Base-by-base conservation (phyloP, 345 rosid species). In the Murraya koenigii region DNA sequence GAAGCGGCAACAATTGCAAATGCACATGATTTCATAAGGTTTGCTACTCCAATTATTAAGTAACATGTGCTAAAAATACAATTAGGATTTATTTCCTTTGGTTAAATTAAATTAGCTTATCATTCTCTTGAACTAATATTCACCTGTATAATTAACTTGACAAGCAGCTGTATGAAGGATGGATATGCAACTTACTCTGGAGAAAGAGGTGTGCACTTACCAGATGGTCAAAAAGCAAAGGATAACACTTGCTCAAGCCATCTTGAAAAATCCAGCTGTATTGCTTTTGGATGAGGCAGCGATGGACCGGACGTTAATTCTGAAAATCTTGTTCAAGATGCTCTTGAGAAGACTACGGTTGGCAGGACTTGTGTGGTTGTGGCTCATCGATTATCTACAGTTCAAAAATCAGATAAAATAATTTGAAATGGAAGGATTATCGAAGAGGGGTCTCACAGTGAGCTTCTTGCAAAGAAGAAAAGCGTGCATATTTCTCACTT, bases 161-260 rank as follows among this genome's bases (percentile, higher is more conserved):
- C 61, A 33, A 64, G 35, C 76, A 66, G 78, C 38, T 39, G 75
- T 3, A 76, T 72, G 80, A 72, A 54, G 25, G 73, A 82, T 7
- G 79, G 80, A 28, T 75, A 82, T 33, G 76, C 70, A 10, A 82
- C 84, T 10, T 47, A 55, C 59, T 75, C 79, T 9, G 85, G 84
- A 35, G 83, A 80, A 67, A 35, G 74, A 54, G 76, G 83, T 4
- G 76, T 61, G 55, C 87, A 85, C 38, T 75, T 87, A n/a, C 81
- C 86, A n/a, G 85, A 83, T 1, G 90, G 84, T 20, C 90, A 85
- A 71, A 71, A 87, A 80, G 76, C 88, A 85, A 63, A 78, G 88
- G 56, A 66, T 82, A 41, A 83, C 86, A 6, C 79, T 85, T 4
- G 88, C 86, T 2, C 54, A 82, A 62, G 88, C 90, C 44, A 80